phyloP scores from a whole-genome alignment of 352 stramenopile genomes.

The Globisporangium takayamanum region DNA sequence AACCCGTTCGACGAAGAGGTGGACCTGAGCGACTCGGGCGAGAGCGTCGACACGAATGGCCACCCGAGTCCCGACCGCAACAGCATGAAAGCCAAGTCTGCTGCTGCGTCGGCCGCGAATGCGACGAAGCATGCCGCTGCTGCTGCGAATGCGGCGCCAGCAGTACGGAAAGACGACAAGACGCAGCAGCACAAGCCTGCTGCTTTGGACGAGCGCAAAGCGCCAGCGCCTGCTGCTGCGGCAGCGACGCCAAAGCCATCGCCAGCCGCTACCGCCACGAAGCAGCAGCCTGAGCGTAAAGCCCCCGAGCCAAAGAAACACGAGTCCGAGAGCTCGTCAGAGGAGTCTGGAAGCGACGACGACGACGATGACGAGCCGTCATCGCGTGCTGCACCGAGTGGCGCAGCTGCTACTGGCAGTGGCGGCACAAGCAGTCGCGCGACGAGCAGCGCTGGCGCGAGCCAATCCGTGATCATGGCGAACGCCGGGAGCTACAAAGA shows the following conservation, averaged over 20 bases:
- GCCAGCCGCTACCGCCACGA: constrained; percentile 10
- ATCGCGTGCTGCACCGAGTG: constrained; percentile 11
- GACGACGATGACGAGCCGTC: constrained; percentile 43
- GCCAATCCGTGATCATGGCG: constrained; percentile 55
- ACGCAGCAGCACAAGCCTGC: constrained; percentile 11
- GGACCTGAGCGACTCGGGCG: constrained; percentile 80
- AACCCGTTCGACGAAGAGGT: constrained; percentile 84
- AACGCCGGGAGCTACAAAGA: constrained; percentile 82
- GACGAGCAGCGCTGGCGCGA: constrained; percentile 6
- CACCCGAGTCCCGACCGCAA: constrained; percentile 53
- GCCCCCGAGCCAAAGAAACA: constrained; percentile 42
- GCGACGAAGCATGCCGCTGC: constrained; percentile 7
- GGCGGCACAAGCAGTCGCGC: constrained; percentile 1
- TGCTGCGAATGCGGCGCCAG: not conserved
- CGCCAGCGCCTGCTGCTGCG: constrained; percentile 2
- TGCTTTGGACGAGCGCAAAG: constrained; percentile 13
- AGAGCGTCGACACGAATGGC: constrained; percentile 78
- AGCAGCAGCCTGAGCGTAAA: constrained; percentile 37
- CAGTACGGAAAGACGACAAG: constrained; percentile 20
- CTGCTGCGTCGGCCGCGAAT: constrained; percentile 1
- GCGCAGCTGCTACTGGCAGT: constrained; percentile 6
- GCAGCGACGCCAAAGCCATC: constrained; percentile 19
- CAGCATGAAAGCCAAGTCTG: constrained; percentile 31
- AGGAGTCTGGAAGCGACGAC: constrained; percentile 59
- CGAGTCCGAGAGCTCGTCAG: constrained; percentile 61